Evolutionary conservation across 2,329 filamentous ascomycete genomes (phyloP).

Genomic region (Ustilaginoidea virens): DNA sequence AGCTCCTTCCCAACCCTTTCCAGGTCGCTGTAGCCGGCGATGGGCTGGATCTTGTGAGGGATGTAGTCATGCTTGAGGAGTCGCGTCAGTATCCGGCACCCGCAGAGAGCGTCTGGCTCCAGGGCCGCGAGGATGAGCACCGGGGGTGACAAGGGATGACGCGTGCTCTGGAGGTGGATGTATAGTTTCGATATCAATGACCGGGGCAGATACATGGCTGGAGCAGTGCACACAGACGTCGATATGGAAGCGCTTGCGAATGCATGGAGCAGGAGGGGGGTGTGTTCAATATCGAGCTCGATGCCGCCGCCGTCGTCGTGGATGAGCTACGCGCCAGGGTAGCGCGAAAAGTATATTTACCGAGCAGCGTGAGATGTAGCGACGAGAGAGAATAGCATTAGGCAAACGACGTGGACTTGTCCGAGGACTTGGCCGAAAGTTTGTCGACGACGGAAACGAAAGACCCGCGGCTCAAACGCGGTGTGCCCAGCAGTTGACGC

Average conservation of each 20-base stretch:
- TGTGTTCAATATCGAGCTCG: conserved; percentile 4
- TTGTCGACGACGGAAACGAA: no score
- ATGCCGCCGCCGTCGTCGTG: conserved; percentile 4
- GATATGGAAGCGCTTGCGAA: conserved; percentile 6
- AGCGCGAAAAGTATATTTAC: no score
- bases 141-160: conserved; percentile 80
- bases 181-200: conserved; percentile 83
- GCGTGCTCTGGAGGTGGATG: conserved; percentile 68
- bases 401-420: no score
- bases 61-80: conserved; percentile 97
- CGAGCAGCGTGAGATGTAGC: no score
- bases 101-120: conserved; percentile 89
- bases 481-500: conserved; percentile 6
- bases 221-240: conserved; percentile 14
- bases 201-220: conserved; percentile 83
- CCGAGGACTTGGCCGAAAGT: no score
- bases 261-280: conserved; percentile 12
- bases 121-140: conserved; percentile 86
- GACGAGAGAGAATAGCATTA: no score
- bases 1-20: conserved; percentile 63
- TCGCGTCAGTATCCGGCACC: conserved; percentile 81
- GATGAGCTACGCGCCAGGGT: no score
- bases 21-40: conserved; percentile 84
- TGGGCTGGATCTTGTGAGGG: conserved; percentile 89
- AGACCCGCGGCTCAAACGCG: conserved; percentile 12